phyloP scores from a whole-genome alignment of 495 filamentous ascomycete genomes.

The Amphirosellinia nigrospora region DNA sequence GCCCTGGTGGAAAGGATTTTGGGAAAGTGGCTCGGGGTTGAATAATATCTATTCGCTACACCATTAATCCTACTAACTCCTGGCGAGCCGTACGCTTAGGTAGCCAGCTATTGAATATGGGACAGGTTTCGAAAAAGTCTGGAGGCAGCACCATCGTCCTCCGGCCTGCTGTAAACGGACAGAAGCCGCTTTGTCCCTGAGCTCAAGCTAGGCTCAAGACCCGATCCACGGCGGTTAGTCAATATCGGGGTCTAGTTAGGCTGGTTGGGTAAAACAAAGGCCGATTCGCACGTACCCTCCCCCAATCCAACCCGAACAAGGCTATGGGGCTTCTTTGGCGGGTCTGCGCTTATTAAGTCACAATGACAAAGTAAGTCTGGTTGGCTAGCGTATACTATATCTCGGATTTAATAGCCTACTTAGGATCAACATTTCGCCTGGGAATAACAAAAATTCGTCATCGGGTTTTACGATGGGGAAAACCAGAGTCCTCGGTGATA shows the following conservation, averaged over 20 bases:
- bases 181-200: not conserved
- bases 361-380: not conserved
- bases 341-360: conserved; percentile 3
- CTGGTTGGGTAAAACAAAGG: not conserved
- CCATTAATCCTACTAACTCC: not conserved
- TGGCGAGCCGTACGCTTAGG: not conserved
- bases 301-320: not conserved
- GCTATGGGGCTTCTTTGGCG: not conserved
- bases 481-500: not conserved
- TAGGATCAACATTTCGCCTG: conserved; percentile 12
- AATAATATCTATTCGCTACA: not conserved
- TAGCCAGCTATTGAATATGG: not conserved
- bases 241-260: not conserved
- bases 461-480: not conserved
- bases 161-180: not conserved
- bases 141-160: not conserved
- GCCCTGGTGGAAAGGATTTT: conserved; percentile 50
- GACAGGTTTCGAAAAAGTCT: not conserved
- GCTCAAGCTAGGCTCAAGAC: not conserved
- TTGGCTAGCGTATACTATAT: conserved; percentile 5
- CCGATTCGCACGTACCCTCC: not conserved
- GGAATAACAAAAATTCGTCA: conserved; percentile 1
- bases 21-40: not conserved
- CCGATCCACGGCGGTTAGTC: not conserved
- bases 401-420: not conserved